These are phyloP conservation scores for Cyberlindnera euphorbiiphila DNA, from an alignment of 805 yeast genomes.

Conservation along the genomic window DNA sequence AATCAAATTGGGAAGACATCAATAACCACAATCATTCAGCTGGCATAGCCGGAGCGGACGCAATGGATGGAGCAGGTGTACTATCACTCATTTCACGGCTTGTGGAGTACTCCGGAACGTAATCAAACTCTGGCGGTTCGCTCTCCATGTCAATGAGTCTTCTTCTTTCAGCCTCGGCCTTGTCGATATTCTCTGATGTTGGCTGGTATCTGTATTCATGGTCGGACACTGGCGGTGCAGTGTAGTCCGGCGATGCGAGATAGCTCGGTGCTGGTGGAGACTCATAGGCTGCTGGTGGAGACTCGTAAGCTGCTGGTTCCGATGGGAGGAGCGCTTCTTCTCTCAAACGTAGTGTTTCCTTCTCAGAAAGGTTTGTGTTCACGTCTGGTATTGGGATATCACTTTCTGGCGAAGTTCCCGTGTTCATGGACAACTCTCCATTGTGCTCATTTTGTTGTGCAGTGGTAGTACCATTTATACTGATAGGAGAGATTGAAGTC, in stretches of 20 bases:
- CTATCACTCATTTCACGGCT: constrained; percentile 1
- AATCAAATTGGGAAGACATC: too few relatives aligned
- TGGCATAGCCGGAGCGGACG: constrained; percentile 1
- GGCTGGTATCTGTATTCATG: constrained; percentile 3
- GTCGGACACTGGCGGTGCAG: constrained; percentile 8
- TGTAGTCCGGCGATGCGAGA: constrained; percentile 7
- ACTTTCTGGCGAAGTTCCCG: constrained; percentile 10
- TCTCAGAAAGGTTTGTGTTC: constrained; percentile 41
- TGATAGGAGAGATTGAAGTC: constrained; percentile 26
- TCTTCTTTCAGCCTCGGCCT: constrained; percentile 37
- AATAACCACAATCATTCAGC: too few relatives aligned
- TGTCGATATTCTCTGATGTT: constrained; percentile 26
- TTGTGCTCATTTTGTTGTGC: background rate
- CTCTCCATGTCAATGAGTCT: constrained; percentile 38
- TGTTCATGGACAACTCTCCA: background rate
- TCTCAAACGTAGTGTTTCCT: constrained; percentile 47
- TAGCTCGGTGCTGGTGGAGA: constrained; percentile 24
- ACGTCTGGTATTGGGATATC: constrained; percentile 12
- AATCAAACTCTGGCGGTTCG: constrained; percentile 36
- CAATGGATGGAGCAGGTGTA: constrained; percentile 1
- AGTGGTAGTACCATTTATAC: constrained; percentile 14
- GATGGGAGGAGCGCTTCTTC: constrained; percentile 66
- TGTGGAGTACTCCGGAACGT: constrained; percentile 26
- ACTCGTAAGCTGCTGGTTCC: constrained; percentile 33
- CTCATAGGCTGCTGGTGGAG: constrained; percentile 20